phyloP scores from a whole-genome alignment of 2,329 filamentous ascomycete species.

The Drechslerella dactyloides region DNA sequence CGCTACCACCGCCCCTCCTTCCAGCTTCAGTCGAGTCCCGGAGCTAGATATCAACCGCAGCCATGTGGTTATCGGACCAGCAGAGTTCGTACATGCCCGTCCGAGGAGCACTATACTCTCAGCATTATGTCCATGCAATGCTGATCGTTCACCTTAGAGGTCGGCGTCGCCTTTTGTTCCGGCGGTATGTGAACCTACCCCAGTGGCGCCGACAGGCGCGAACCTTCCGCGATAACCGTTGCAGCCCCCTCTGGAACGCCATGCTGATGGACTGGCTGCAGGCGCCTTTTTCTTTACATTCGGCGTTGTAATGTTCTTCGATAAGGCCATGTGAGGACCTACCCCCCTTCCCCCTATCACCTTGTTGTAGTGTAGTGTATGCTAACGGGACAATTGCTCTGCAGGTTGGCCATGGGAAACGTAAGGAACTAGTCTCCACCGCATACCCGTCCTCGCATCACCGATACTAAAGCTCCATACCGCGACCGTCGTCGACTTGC shows the following conservation, averaged over 20 bases:
- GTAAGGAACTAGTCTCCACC: conserved; percentile 62
- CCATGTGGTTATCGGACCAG: conserved; percentile 95
- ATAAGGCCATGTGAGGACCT: conserved; percentile 79
- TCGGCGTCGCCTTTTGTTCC: conserved; percentile 96
- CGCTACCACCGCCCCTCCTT: not conserved
- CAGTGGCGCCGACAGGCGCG: not conserved
- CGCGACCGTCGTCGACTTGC: conserved; percentile 49
- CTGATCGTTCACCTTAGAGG: conserved; percentile 67
- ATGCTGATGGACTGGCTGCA: not conserved
- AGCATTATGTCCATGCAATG: conserved; percentile 52
- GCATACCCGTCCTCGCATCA: conserved; percentile 18
- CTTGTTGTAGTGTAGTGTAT: not conserved
- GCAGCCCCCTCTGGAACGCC: not conserved
- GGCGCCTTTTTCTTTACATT: conserved; percentile 94
- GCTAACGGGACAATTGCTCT: conserved; percentile 12
- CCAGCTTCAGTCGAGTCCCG: not conserved
- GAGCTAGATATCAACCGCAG: conserved; percentile 54
- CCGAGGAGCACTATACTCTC: not conserved
- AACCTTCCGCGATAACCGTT: not conserved
- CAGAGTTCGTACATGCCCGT: conserved; percentile 72
- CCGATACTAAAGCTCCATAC: conserved; percentile 26
- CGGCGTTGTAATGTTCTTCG: conserved; percentile 96
- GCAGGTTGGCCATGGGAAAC: conserved; percentile 95
- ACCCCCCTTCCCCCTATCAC: conserved; percentile 3
- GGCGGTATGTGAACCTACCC: conserved; percentile 72